Evolutionary conservation across 192 early-diverging fungal genomes (phyloP).

Genomic region (Coemansia sp.): DNA sequence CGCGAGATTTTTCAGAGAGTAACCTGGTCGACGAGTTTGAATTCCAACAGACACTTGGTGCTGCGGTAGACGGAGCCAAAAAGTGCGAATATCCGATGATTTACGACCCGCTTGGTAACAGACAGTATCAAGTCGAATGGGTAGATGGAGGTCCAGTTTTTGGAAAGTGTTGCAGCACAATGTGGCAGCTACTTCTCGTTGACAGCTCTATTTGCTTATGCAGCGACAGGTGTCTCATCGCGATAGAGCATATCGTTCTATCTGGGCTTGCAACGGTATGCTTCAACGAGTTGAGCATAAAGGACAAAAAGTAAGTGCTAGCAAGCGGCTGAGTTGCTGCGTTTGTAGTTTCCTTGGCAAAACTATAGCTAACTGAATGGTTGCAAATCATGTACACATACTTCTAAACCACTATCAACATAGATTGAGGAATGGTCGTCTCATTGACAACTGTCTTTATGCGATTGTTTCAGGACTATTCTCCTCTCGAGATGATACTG

Average conservation of each 20-base stretch:
- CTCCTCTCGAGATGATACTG: constrained; percentile 16
- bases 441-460: constrained; percentile 34
- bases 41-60: not conserved
- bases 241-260: constrained; percentile 21
- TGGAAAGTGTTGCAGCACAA: constrained; percentile 27
- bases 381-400: no score
- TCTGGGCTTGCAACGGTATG: constrained; percentile 32
- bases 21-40: constrained; percentile 8
- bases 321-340: not conserved
- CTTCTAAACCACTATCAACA: not conserved
- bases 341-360: not conserved
- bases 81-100: constrained; percentile 30
- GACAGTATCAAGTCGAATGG: constrained; percentile 20
- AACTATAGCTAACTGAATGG: not conserved
- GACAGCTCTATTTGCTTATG: not conserved
- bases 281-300: constrained; percentile 33
- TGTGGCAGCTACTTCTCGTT: constrained; percentile 28
- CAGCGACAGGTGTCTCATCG: constrained; percentile 11
- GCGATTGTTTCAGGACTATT: constrained; percentile 31
- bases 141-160: constrained; percentile 33
- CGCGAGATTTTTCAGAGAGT: constrained; percentile 19
- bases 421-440: constrained; percentile 29
- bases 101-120: constrained; percentile 2
- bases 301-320: constrained; percentile 32
- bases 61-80: not conserved